Conservation (phyloP, 148 eudicot species). For the Heliosperma pusillum region DNA sequence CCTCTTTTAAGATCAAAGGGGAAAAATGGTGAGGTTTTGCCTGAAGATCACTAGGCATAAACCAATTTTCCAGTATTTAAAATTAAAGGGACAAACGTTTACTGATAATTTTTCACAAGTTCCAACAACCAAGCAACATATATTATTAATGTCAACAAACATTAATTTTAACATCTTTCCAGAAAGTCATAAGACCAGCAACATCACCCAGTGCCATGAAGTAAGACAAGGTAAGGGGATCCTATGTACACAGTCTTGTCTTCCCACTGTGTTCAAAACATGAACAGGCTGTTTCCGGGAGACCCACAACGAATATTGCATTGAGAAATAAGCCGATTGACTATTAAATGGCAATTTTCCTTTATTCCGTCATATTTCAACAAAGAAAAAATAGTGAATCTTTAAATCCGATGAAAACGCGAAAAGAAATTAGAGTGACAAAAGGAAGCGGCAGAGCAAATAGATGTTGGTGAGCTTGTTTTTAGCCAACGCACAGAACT, state of each 20-base stretch:
- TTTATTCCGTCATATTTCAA: background rate
- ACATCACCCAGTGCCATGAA: background rate
- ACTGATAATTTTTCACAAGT: background rate
- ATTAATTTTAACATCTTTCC: background rate
- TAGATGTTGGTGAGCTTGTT: background rate
- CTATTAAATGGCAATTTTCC: background rate
- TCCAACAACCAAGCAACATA: background rate
- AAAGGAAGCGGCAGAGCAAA: background rate
- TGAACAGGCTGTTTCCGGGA: background rate
- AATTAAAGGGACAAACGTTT: background rate
- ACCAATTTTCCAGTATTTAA: background rate
- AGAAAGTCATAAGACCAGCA: background rate
- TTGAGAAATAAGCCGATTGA: background rate
- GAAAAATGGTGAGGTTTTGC: background rate
- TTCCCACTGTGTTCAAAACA: background rate
- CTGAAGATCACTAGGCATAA: background rate
- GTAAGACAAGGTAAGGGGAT: background rate
- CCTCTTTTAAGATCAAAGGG: background rate
- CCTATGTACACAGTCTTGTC: background rate
- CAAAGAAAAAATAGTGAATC: background rate
- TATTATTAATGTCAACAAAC: background rate
- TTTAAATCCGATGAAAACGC: background rate
- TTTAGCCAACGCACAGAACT: background rate
- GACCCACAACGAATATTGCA: background rate
- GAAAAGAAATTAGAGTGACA: background rate